Base-by-base conservation (phyloP, 2,329 filamentous ascomycete species). In the Pochonia chlamydosporia region DNA sequence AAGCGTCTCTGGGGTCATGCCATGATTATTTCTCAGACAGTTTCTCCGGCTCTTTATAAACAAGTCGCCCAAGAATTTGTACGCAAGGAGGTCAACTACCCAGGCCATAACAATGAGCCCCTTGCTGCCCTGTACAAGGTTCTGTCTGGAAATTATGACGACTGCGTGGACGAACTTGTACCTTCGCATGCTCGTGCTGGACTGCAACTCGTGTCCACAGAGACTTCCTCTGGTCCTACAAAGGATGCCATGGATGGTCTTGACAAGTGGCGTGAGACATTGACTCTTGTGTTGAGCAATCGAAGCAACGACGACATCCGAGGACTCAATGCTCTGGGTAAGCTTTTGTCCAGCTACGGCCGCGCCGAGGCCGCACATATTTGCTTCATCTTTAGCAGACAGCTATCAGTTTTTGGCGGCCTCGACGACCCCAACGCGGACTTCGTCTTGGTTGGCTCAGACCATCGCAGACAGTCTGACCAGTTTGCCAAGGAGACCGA, bases 1-100 rank as follows among this genome's bases (percentile, higher is more conserved):
- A 90, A 91, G 64, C 82, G 91, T 42, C 73, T 99, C 3, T 99
- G 95, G 95, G 93, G 89, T 2, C 95, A 99, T 64, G 95, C 93
- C 3, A 87, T 99, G 78, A 75, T 99, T 18, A 85, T 99, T 30
- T 86, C 93, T 2, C 79, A 82, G 51, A 83, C 82, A 0, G 64
- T 95, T 68, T 93, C 89, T 1, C 74, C 87, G 41, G 87, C 89
- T 20, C 74, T 95, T 3, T 97, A 95, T 79, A 95, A 90, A 63
- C 88, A 95, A 62, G 91, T 99, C 23, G 82, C 90, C 1, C 90
- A 95, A 59, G 93, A 99, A 59, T 99, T 99, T 59, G 86, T 99
- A 16, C 85, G 90, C 55, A 91, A 95, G 59, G 93, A 99, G 64
- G 89, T 99, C 47, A 95, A 93, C 63, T 85, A 85, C 44, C 73